Evolutionary conservation across 140 eudicot genomes (phyloP), one percentile per base, ranked within the genome.

Genomic region (Ambrosia hybrid): DNA sequence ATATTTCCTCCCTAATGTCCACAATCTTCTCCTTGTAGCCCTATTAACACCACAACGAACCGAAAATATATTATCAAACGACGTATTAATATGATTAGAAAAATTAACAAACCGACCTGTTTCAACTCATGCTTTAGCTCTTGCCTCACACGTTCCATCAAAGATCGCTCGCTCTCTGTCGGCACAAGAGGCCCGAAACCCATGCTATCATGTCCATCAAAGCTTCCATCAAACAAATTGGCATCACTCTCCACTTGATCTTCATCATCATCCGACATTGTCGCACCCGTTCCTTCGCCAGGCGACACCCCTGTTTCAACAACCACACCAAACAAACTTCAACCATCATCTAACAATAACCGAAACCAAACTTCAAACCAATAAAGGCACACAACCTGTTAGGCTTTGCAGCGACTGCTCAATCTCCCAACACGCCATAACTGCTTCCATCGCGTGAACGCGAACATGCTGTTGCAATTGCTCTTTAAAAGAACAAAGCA

Each of bases 371-470:
- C 1, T n/a, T 12, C 9, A 4, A 6, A 16, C 9, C 48, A 43
- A 49, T 4, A 49, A 10, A 49, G 55, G 2, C 30, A 9, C 52
- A 56, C 61, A 55, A 45, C 96, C 96, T 76, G 97, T 90, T 68
- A 90, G 87, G 79, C 91, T 85, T 60, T 90, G 97, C 64, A 90
- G 77, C 55, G 97, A 90, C 72, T 87, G 97, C 60, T 90, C 97
- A 3, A 90, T 90, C 74, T 90, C 97, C 97, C 97, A 90, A 82
- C 97, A 90, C 26, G 97, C 97, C 95, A 90, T 90, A 57, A 90
- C 95, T 9, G 97, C 95, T 78, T 90, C 97, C 97, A 90, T 90
- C 37, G 97, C 97, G 71, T 90, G 97, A 17, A 90, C 97, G 5
- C 97, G 92, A 49, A 90, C 97, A 70, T 90, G 95, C 72, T 90